Base-by-base conservation (phyloP, 768 basidiomycete species). In the Naganishia vaughanmartiniae region DNA sequence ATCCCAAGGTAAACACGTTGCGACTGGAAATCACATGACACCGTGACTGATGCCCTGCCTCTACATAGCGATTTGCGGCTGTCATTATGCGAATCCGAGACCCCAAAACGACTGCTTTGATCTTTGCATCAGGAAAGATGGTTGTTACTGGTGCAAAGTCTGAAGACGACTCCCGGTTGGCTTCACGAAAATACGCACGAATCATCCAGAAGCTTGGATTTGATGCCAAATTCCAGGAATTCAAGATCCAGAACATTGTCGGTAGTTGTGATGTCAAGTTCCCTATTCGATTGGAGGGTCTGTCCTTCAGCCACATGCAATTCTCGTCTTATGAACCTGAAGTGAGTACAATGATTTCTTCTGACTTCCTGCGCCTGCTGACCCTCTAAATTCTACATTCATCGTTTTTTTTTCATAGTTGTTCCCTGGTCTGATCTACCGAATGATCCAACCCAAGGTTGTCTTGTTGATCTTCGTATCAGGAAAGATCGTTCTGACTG, bases 41-140 rank as follows among this genome's bases (percentile, higher is more conserved):
- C 7, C 30, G 51, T 68, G 66, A 42, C 55, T 46, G 66, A 53
- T 57, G 15, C 17, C 34, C 28, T 21, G 46, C 0, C 26, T 30
- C 15, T 21, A 7, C 31, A 15, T 57, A 99, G 96, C 96, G 96
- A 89, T 99, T 99, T 85, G 96, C 95, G 76, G 96, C 96, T 72
- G 96, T 98, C 76, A 98, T 99, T 84, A 99, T 99, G 96, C 92
- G 96, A 83, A 98, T 99, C 79, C 93, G 96, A 75, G 96, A 98
- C 77, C 96, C 96, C 63, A 99, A 99, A 86, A 99, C 96, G 71
- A 99, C 96, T 65, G 96, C 95, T 28, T 88, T 99, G 76, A 98
- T 99, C 83, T 99, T 99, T 82, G 96, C 96, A 39, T 95, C 93
- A 70, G 96, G 96, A 80, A 99, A 98, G 87, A 98, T 99, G 92